phyloP scores from a whole-genome alignment of 164 flowering plant species.

The Hamamelis virginiana region DNA sequence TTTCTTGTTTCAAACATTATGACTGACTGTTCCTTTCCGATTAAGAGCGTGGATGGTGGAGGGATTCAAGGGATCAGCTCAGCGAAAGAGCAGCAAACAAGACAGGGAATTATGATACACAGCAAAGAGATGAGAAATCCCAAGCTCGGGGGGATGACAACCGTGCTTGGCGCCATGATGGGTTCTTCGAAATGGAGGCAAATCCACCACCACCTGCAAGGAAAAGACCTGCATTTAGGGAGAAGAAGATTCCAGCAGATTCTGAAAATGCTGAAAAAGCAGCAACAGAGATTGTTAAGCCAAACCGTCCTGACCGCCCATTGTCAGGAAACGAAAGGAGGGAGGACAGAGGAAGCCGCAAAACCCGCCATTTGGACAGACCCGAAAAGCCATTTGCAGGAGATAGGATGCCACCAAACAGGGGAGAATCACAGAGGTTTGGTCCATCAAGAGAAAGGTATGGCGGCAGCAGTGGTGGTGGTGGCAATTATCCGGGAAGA shows the following conservation, averaged over 20 bases:
- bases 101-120: slow-evolving; percentile 20
- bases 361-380: slow-evolving; percentile 33
- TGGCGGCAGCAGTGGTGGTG: slow-evolving; percentile 35
- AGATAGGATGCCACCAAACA: slow-evolving; percentile 26
- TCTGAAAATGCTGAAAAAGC: slow-evolving; percentile 33
- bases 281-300: slow-evolving; percentile 29
- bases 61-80: slow-evolving; percentile 43
- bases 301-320: slow-evolving; percentile 22
- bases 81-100: slow-evolving; percentile 29
- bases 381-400: slow-evolving; percentile 36
- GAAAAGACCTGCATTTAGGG: slow-evolving; percentile 89
- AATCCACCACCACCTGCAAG: slow-evolving; percentile 45
- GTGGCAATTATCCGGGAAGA: slow-evolving; percentile 41
- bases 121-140: slow-evolving; percentile 43
- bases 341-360: slow-evolving; percentile 41
- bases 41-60: slow-evolving; percentile 62
- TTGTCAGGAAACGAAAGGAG: slow-evolving; percentile 28
- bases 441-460: slow-evolving; percentile 48
- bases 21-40: slow-evolving; percentile 7
- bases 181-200: slow-evolving; percentile 55
- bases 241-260: slow-evolving; percentile 57
- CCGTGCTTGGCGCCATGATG: slow-evolving; percentile 67
- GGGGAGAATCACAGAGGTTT: slow-evolving; percentile 35
- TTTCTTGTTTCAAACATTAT: background rate
- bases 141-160: slow-evolving; percentile 32